Base-by-base conservation (phyloP, 306 rosid genomes). In the Castanospermum australe region DNA sequence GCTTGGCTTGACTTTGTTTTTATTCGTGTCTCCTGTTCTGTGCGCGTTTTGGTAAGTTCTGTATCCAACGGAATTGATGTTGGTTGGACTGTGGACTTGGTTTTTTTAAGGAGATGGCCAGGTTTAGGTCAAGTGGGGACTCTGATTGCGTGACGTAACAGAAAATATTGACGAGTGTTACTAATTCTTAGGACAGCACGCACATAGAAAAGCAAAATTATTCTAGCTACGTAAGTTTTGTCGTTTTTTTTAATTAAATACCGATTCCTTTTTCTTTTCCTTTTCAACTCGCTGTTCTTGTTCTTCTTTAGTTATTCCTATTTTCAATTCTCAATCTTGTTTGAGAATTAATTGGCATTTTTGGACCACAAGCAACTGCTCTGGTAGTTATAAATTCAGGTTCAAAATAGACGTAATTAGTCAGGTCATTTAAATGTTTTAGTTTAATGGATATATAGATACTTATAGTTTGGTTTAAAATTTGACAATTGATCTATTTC, bases 81-180 rank as follows among this genome's bases (percentile, higher is more conserved):
- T 67, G 36, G 75, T 59, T 76, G 73, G 67, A 42, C 9, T 73
- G 9, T 48, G 66, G 81, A 39, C 38, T 41, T 50, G 59, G 61
- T 48, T 51, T 61, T 61, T 28, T 42, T 68, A 39, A 21, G 52
- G 55, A 9, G 52, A 65, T 20, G 63, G 67, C 11, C 45, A 35
- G 61, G 69, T 71, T 42, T 71, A 22, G 35, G 65, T 63, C 45
- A 24, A 63, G 67, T 17, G 59, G 57, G 76, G 81, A 51, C 57
- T 68, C 32, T 35, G 50, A 59, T 81, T 38, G 41, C 77, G 66
- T 60, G 66, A 68, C 71, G 22, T 35, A 41, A 13, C 47, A 42
- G 70, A 41, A 47, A 64, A 35, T 73, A 42, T 38, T 72, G 55
- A 50, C 18, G 33, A 32, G 75, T 36, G 73, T 71, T 63, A 39